These are phyloP conservation scores for Echium plantagineum DNA, from an alignment of 257 asterid genomes.

Conservation along the genomic window DNA sequence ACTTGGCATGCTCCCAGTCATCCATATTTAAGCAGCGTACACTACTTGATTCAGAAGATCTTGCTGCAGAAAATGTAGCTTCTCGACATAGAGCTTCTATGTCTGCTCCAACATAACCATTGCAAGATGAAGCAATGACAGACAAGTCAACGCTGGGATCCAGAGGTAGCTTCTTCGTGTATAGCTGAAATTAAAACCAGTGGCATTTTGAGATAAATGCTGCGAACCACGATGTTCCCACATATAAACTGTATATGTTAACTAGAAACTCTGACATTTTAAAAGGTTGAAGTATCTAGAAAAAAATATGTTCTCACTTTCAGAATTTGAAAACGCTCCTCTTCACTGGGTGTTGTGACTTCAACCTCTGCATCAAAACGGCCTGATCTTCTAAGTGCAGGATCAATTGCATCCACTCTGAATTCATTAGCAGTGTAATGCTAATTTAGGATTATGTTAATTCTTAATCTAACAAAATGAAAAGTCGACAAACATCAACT, in stretches of 20 bases:
- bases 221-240: neutral
- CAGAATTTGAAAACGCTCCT: conserved; percentile 70
- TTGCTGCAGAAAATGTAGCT: conserved; percentile 53
- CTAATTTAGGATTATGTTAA: neutral
- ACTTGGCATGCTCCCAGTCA: conserved; percentile 74
- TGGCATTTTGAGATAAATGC: neutral
- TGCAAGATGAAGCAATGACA: conserved; percentile 73
- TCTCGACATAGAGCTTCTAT: conserved; percentile 91
- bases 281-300: neutral
- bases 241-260: neutral
- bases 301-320: conserved; percentile 25
- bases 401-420: conserved; percentile 84
- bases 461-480: neutral
- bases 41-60: conserved; percentile 22
- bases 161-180: conserved; percentile 60
- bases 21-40: conserved; percentile 28
- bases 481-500: neutral
- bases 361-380: conserved; percentile 96
- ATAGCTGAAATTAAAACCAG: conserved; percentile 42
- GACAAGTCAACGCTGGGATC: conserved; percentile 48
- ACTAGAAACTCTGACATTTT: neutral
- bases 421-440: conserved; percentile 3
- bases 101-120: conserved; percentile 97
- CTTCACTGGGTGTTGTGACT: conserved; percentile 79
- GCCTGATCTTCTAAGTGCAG: conserved; percentile 88